Base-by-base conservation (phyloP, 2,329 filamentous ascomycete species). In the Pseudogymnoascus sp. region DNA sequence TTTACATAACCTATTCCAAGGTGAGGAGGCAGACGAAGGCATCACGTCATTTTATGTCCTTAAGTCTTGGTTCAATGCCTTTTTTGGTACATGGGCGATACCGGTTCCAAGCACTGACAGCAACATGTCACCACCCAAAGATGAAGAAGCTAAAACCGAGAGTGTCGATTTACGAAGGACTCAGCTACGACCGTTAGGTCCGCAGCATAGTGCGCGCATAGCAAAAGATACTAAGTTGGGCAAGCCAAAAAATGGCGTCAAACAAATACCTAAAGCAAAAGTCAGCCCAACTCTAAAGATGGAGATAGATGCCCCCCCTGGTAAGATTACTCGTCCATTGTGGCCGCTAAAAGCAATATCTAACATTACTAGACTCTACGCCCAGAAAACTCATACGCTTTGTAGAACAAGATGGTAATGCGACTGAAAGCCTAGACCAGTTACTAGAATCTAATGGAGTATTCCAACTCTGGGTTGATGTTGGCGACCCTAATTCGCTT, bases 41-140 rank as follows among this genome's bases (percentile, higher is more conserved):
- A 67, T 68, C 16, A 68, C 65, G 21, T 67, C 64, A n/a, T 68
- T 68, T 63, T 67, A 65, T 37, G 63, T 68, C 23, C 66, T 65
- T 34, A 66, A 65, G 60, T 68, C 63, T 63, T 64, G 53, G 62
- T 68, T 65, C 38, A 37, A 46, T 28, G 61, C 64, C 2, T 68
- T 68, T 59, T 68, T 68, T 64, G 59, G 59, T 23, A 42, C 40
- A 38, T 63, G 60, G 62, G 38, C 34, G n/a, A 21, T 31, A n/a
- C 40, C 7, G 36, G 59, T 31, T 46, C n/a, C 21, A 46, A 65
- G 25, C n/a, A 62, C 37, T 28, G 38, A 64, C n/a, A 60, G 62
- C n/a, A 21, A 60, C 21, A 40, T 16, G 37, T 23, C 37, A 14
- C 56, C 62, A 38, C 38, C 16, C 3, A 18, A 42, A 42, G 38